These are phyloP conservation scores for Emmonsiellopsis sp. DNA, from an alignment of 2,329 filamentous ascomycete species.

Conservation along the genomic window DNA sequence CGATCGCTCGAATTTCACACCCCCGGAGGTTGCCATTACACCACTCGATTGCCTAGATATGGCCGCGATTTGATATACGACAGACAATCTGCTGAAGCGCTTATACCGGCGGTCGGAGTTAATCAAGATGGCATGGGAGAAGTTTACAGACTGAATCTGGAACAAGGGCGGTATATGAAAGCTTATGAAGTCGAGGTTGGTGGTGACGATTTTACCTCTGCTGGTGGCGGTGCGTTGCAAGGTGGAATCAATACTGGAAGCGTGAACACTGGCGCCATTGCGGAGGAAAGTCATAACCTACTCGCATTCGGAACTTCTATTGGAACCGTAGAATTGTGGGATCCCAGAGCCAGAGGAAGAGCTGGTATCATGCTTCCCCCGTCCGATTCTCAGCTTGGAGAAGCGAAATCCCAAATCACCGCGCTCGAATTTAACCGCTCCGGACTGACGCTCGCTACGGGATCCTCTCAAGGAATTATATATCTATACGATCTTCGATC, in stretches of 20 bases:
- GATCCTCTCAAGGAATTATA: constrained; percentile 78
- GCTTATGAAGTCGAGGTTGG: constrained; percentile 88
- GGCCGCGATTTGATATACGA: constrained; percentile 85
- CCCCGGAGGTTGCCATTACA: constrained; percentile 76
- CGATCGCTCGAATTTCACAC: constrained; percentile 90
- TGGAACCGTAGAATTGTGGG: constrained; percentile 97
- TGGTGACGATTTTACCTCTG: constrained; percentile 60
- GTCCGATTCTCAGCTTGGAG: constrained; percentile 27
- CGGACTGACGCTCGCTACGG: constrained; percentile 75
- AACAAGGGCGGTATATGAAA: constrained; percentile 87
- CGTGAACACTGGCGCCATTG: constrained; percentile 79
- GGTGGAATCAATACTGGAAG: constrained; percentile 77
- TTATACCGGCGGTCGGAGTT: constrained; percentile 80
- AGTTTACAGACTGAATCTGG: constrained; percentile 85
- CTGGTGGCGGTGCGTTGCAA: constrained; percentile 67
- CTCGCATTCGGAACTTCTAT: constrained; percentile 88
- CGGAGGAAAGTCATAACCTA: constrained; percentile 81
- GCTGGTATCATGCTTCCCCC: constrained; percentile 65
- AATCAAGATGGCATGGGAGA: constrained; percentile 81
- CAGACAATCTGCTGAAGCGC: constrained; percentile 68
- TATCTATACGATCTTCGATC: constrained; percentile 89
- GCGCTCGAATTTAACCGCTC: constrained; percentile 78
- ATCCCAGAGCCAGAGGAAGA: constrained; percentile 71
- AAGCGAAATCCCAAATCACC: constrained; percentile 58
- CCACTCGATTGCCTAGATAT: constrained; percentile 83